phyloP scores from a whole-genome alignment of 1,284 basidiomycete species.

The Cryptococcus sp. region DNA sequence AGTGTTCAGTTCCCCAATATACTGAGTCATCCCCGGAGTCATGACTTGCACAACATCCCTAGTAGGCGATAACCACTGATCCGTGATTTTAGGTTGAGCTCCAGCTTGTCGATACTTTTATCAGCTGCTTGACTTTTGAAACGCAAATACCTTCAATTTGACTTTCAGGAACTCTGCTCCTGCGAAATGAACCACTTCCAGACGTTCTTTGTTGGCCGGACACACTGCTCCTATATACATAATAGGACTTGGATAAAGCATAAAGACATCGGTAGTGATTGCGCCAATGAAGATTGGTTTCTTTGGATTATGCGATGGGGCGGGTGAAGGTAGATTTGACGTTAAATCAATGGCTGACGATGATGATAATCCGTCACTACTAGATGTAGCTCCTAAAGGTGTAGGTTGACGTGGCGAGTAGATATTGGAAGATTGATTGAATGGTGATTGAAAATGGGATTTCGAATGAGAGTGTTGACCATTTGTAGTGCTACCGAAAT shows the following conservation, averaged over 20 bases:
- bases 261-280: conserved; percentile 70
- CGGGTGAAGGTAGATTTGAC: conserved; percentile 21
- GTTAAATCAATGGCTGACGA: conserved; percentile 32
- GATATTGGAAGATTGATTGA: not conserved
- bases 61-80: conserved; percentile 52
- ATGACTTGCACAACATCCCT: conserved; percentile 76
- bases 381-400: not conserved
- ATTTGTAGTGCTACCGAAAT: not conserved
- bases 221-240: conserved; percentile 52
- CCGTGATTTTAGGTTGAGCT: conserved; percentile 55
- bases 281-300: conserved; percentile 75
- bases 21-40: conserved; percentile 55
- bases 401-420: not conserved
- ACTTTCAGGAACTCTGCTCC: conserved; percentile 70
- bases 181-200: conserved; percentile 28
- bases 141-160: conserved; percentile 55
- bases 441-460: not conserved
- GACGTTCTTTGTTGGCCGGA: conserved; percentile 23
- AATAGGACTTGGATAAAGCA: conserved; percentile 78
- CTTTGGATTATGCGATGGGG: conserved; percentile 17
- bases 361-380: conserved; percentile 1
- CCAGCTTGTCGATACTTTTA: conserved; percentile 29
- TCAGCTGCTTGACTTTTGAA: conserved; percentile 5
- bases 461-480: not conserved
- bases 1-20: conserved; percentile 66